phyloP scores from a whole-genome alignment of 768 basidiomycete genomes.

The Serendipita sp. region DNA sequence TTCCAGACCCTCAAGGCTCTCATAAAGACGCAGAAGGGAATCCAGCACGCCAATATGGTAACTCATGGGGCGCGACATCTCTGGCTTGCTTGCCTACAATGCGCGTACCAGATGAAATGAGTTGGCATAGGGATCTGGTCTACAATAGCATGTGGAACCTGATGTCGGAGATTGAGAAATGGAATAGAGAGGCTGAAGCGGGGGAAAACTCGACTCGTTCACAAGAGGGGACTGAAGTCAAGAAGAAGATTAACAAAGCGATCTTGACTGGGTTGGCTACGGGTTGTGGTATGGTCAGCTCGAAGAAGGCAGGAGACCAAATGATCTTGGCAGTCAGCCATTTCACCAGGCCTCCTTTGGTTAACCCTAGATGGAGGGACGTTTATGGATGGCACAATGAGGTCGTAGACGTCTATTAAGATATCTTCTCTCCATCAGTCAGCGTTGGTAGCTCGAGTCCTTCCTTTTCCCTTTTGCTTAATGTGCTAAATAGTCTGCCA shows the following conservation, averaged over 20 bases:
- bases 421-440: too few species aligned
- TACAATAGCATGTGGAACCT: conserved; percentile 23
- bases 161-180: conserved; percentile 16
- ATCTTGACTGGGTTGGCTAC: conserved; percentile 15
- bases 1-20: not conserved
- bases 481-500: too few species aligned
- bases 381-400: too few species aligned
- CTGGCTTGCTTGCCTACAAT: conserved; percentile 22
- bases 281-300: conserved; percentile 11
- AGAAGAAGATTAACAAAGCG: conserved; percentile 10
- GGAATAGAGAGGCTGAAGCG: conserved; percentile 12
- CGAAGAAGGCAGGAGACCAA: conserved; percentile 14
- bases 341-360: not conserved
- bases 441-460: too few species aligned
- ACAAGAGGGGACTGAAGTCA: too few species aligned
- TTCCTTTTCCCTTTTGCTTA: too few species aligned
- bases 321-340: conserved; percentile 15
- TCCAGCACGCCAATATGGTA: not conserved
- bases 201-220: too few species aligned
- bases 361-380: too few species aligned
- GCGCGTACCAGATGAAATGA: conserved; percentile 18
- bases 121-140: conserved; percentile 22
- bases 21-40: not conserved
- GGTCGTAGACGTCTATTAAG: too few species aligned
- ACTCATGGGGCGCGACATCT: conserved; percentile 1